These are phyloP conservation scores for Microdochium bolleyi DNA, from an alignment of 2,329 filamentous ascomycete species.

Conservation along the genomic window DNA sequence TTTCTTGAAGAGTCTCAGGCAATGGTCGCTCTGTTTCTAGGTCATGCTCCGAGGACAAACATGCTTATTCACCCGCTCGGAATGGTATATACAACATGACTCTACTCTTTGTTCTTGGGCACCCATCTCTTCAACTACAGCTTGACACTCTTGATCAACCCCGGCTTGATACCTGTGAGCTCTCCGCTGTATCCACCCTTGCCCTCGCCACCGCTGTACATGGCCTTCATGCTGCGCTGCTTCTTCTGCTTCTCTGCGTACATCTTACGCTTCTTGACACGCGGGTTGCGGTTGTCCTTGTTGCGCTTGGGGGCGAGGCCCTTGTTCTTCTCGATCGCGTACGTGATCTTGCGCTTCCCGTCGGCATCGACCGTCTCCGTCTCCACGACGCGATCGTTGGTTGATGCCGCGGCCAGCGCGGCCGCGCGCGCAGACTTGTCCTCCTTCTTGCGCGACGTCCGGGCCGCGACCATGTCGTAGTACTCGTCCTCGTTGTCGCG, in stretches of 20 bases:
- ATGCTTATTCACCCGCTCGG: not conserved
- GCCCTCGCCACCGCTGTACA: slow-evolving; percentile 80
- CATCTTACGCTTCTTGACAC: slow-evolving; percentile 97
- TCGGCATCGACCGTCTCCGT: slow-evolving; percentile 67
- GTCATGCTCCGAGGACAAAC: too few relatives aligned
- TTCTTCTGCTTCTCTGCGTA: slow-evolving; percentile 98
- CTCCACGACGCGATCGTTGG: slow-evolving; percentile 55
- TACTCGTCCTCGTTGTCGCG: slow-evolving; percentile 61
- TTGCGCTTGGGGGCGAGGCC: slow-evolving; percentile 80
- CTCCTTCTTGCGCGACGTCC: slow-evolving; percentile 61
- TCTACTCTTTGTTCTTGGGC: not conserved
- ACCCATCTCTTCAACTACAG: slow-evolving; percentile 41
- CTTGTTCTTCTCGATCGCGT: slow-evolving; percentile 96
- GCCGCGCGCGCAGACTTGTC: slow-evolving; percentile 57
- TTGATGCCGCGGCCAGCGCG: slow-evolving; percentile 52
- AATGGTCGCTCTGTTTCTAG: too few relatives aligned
- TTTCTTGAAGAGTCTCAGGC: too few relatives aligned
- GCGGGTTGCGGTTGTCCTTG: slow-evolving; percentile 90
- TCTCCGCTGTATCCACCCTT: slow-evolving; percentile 86
- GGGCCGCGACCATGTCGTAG: slow-evolving; percentile 78
- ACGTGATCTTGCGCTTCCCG: slow-evolving; percentile 87
- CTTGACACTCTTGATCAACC: slow-evolving; percentile 88
- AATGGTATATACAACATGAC: not conserved
- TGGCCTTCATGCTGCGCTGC: slow-evolving; percentile 73
- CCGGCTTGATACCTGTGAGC: slow-evolving; percentile 89